Conservation (phyloP, 768 basidiomycete species). For the Panaeolus cyanescens region DNA sequence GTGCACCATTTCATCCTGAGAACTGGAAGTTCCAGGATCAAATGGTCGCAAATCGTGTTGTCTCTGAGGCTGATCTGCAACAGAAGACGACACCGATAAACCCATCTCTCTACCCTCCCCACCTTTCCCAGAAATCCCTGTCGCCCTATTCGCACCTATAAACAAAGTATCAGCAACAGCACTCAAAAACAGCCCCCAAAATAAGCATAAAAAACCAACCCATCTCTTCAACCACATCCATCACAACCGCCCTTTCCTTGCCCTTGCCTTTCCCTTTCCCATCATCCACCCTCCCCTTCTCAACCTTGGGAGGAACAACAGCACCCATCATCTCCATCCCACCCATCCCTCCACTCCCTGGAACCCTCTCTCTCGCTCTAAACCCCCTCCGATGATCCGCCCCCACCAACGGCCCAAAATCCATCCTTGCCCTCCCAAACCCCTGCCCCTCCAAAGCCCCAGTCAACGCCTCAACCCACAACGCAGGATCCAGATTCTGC, state of each 20-base stretch:
- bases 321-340: constrained; percentile 26
- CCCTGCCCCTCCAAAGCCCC: neutral
- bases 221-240: constrained; percentile 13
- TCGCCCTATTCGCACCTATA: neutral
- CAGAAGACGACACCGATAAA: no score
- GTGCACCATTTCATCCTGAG: constrained; percentile 46
- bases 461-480: neutral
- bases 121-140: no score
- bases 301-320: neutral
- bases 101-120: no score
- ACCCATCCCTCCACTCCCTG: constrained; percentile 60
- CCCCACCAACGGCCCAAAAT: constrained; percentile 70
- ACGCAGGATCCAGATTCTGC: neutral
- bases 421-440: constrained; percentile 19
- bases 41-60: neutral
- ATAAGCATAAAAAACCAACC: constrained; percentile 5
- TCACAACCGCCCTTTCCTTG: constrained; percentile 15
- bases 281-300: constrained; percentile 7
- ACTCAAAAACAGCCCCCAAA: neutral
- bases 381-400: constrained; percentile 51
- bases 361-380: constrained; percentile 56
- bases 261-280: constrained; percentile 17
- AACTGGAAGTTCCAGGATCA: neutral
- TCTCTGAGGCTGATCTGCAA: neutral
- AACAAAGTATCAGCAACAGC: neutral